Conservation (phyloP, 306 rosid species). For the Cicer arietinum region DNA sequence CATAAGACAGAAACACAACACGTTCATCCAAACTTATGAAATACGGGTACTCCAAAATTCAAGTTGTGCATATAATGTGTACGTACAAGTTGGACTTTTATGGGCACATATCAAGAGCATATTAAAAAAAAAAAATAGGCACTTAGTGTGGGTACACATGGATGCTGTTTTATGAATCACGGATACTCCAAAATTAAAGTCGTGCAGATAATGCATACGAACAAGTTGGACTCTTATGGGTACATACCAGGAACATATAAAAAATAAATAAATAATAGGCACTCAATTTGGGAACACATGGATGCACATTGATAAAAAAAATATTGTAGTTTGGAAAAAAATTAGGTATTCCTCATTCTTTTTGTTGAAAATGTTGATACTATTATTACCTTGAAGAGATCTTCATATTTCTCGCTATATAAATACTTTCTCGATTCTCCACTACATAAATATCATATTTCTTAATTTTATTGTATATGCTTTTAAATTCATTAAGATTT, state of each 20-base stretch:
- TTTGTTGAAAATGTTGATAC: background rate
- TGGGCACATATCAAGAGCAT: background rate
- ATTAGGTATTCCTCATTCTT: background rate
- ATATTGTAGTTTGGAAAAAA: background rate
- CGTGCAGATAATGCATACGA: background rate
- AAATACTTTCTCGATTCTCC: conserved; percentile 4
- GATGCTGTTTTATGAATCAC: background rate
- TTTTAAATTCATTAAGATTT: background rate
- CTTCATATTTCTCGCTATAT: background rate
- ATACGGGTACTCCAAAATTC: background rate
- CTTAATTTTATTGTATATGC: background rate
- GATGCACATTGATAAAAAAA: background rate
- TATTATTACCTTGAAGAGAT: background rate
- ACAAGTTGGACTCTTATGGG: background rate
- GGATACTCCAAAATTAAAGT: background rate
- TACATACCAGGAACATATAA: background rate
- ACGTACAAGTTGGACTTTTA: background rate
- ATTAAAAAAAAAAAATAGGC: background rate
- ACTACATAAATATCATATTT: background rate
- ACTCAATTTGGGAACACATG: background rate
- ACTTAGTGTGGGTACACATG: background rate
- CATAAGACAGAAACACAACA: conserved; percentile 1
- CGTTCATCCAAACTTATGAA: background rate
- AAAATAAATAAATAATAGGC: background rate
- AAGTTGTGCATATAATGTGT: background rate